Evolutionary conservation across 179 eudicot genomes (phyloP).

Genomic region (Spinacia oleracea): DNA sequence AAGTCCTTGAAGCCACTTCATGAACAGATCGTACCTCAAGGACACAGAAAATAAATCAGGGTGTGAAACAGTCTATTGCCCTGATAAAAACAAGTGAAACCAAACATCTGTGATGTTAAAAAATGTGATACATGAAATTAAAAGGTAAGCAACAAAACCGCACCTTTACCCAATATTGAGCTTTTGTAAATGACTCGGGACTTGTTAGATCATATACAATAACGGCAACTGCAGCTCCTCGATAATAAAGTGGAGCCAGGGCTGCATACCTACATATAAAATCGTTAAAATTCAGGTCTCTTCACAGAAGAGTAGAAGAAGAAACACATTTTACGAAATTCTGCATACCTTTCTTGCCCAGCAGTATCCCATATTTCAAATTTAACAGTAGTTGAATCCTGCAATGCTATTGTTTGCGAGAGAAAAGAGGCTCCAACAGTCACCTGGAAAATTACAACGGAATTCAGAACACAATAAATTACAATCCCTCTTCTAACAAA

Average conservation of each 20-base stretch:
- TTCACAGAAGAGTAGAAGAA: neutral
- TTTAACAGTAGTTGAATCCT: slow-evolving; percentile 94
- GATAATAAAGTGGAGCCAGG: slow-evolving; percentile 88
- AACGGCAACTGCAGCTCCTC: slow-evolving; percentile 97
- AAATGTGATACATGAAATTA: neutral
- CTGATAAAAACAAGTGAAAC: neutral
- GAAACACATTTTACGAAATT: neutral
- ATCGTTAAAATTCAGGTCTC: neutral
- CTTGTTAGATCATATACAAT: slow-evolving; percentile 88
- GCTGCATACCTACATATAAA: slow-evolving; percentile 77
- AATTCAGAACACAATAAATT: slow-evolving; percentile 5
- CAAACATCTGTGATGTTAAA: neutral
- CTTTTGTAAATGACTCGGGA: slow-evolving; percentile 82
- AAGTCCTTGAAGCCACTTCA: too few relatives aligned
- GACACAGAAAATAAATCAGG: neutral
- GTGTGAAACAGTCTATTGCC: neutral
- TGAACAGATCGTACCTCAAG: neutral
- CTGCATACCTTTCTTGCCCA: slow-evolving; percentile 82
- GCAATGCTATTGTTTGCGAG: slow-evolving; percentile 90
- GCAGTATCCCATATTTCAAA: slow-evolving; percentile 99
- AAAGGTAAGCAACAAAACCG: slow-evolving; percentile 4
- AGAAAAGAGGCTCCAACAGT: slow-evolving; percentile 98
- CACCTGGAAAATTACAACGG: slow-evolving; percentile 47
- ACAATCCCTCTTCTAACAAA: neutral
- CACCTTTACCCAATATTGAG: slow-evolving; percentile 98